A percentile compares a stretch with the other conserved stretches of the same genome.
Evolutionary conservation across 768 basidiomycete genomes (phyloP).

Genomic region (Hygrophorus pudorinus): DNA sequence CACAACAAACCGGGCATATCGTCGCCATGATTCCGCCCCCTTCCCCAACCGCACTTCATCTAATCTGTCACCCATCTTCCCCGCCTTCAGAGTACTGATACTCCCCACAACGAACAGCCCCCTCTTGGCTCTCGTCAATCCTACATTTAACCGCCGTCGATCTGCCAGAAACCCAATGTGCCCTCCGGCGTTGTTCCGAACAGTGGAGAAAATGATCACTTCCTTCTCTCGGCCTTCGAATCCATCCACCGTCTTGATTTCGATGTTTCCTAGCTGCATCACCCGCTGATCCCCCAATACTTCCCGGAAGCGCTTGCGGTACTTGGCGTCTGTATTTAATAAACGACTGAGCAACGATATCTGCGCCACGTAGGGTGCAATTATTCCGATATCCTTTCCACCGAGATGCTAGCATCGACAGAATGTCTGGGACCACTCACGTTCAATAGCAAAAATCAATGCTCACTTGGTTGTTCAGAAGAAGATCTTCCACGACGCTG

Average conservation of each 20-base stretch:
- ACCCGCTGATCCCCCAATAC: slow-evolving; percentile 59
- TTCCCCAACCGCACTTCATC: slow-evolving; percentile 21
- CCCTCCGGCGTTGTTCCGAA: slow-evolving; percentile 69
- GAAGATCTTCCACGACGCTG: slow-evolving; percentile 72
- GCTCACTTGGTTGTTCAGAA: slow-evolving; percentile 64
- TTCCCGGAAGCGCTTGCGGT: slow-evolving; percentile 41
- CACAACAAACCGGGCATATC: slow-evolving; percentile 48
- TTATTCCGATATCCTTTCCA: slow-evolving; percentile 81
- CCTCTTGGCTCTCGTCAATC: slow-evolving; percentile 79
- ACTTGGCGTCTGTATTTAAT: slow-evolving; percentile 45
- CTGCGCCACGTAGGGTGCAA: slow-evolving; percentile 87
- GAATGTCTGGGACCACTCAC: slow-evolving; percentile 7
- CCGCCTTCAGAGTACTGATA: slow-evolving; percentile 48
- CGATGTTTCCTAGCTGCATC: slow-evolving; percentile 56
- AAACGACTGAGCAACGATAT: slow-evolving; percentile 65
- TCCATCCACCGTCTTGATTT: slow-evolving; percentile 90
- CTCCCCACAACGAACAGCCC: slow-evolving; percentile 79
- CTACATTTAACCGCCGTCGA: slow-evolving; percentile 79
- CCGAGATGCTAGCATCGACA: slow-evolving; percentile 37
- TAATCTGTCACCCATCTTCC: slow-evolving; percentile 23
- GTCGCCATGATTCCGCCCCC: slow-evolving; percentile 47
- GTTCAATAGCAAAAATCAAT: background rate
- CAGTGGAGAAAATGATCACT: slow-evolving; percentile 86
- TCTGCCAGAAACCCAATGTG: slow-evolving; percentile 87
- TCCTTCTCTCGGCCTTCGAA: slow-evolving; percentile 94